Evolutionary conservation across 2,329 filamentous ascomycete genomes (phyloP), one percentile per base, ranked within the genome.

Genomic region (Coleophoma crateriformis): DNA sequence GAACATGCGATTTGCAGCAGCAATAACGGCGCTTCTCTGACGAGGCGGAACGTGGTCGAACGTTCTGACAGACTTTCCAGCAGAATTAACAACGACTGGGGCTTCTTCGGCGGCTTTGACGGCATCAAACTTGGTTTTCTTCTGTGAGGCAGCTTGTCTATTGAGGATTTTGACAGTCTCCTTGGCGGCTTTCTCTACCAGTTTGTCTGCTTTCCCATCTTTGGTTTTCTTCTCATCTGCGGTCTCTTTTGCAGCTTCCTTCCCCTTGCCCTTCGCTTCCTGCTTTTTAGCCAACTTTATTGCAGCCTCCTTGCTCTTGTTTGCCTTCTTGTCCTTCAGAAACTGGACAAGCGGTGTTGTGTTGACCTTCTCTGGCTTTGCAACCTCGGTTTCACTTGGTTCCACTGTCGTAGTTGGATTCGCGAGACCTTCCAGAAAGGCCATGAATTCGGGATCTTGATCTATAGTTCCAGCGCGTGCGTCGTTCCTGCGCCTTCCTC

Each of bases 361-460:
- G 20, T 82, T 90, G 45, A 88, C 76, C 61, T 88, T 87, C 34
- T 79, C 75, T 17, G 48, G 50, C 45, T 60, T 68, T 27, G 27
- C 27, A 19, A 56, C 52, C 11, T 67, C 54, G 46, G 79, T 78
- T 3, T 76, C 67, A 10, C 71, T 61, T 12, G 65, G 59, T n/a
- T 81, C 76, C 46, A 75, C 79, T 5, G 71, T 61, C 1, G 71
- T 70, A 8, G 68, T 67, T 2, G 80, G 80, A 58, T 95, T 90
- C 1, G 91, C 95, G 43, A 97, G 77, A 48, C 81, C 87, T 66
- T 95, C 88, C 7, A 99, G 77, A 65, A 97, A 99, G 22, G 85
- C 83, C 73, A 96, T 95, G 61, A 96, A 99, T 60, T 97, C 94
- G 0, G 89, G 84, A 62, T 99, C 94, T 65, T 96, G 90, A 61